These are phyloP conservation scores for Tulasnella sp. DNA, from an alignment of 768 basidiomycete species.

Conservation along the genomic window DNA sequence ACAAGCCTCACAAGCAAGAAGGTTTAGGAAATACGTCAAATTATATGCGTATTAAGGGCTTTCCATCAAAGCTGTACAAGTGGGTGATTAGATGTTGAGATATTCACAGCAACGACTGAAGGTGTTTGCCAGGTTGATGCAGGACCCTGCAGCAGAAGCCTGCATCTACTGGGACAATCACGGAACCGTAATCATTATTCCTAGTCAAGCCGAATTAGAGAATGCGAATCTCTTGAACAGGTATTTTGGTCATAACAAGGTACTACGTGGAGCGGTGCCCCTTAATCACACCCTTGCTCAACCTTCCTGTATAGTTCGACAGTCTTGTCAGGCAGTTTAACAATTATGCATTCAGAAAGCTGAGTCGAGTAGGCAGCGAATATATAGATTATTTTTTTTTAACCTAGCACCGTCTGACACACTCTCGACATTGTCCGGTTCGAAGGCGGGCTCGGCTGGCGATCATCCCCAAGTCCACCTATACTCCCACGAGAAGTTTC, in stretches of 20 bases:
- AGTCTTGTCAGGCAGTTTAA: neutral
- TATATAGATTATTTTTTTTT: too few species aligned
- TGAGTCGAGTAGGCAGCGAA: neutral
- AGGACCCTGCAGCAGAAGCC: neutral
- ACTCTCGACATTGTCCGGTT: neutral
- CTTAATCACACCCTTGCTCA: neutral
- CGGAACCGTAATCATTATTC: neutral
- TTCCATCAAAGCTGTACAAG: conserved; percentile 77
- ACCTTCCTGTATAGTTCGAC: neutral
- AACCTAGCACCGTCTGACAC: neutral
- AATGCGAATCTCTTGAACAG: neutral
- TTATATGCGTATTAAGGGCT: conserved; percentile 60
- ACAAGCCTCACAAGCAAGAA: neutral
- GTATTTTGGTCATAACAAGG: neutral
- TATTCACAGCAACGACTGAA: neutral
- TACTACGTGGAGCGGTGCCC: neutral
- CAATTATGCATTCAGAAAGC: neutral
- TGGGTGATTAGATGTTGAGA: conserved; percentile 23
- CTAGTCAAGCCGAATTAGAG: neutral
- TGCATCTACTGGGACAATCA: neutral
- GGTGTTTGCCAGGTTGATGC: neutral
- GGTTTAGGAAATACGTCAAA: neutral
- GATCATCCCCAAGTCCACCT: neutral
- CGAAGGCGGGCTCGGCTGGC: neutral
- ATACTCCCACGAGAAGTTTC: neutral